These are phyloP conservation scores for Aeminium ludgeri DNA, from an alignment of 495 filamentous ascomycete genomes.

Conservation along the genomic window DNA sequence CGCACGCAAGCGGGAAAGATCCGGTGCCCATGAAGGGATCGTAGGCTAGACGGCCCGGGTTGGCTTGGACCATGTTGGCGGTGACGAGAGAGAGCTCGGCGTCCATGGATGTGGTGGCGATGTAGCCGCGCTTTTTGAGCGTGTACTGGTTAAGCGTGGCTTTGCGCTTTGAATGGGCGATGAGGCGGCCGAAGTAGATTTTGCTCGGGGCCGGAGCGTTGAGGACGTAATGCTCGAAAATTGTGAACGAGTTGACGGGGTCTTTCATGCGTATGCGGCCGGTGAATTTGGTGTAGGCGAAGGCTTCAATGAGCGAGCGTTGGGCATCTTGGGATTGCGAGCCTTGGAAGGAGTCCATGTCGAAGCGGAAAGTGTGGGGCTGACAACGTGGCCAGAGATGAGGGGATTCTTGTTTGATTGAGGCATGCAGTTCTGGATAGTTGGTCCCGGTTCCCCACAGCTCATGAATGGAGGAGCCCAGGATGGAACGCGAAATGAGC, in stretches of 20 bases:
- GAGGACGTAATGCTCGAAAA: conserved; percentile 63
- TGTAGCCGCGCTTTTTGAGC: conserved; percentile 82
- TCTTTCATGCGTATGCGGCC: conserved; percentile 59
- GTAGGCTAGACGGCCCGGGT: conserved; percentile 66
- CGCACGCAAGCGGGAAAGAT: conserved; percentile 69
- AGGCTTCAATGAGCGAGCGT: conserved; percentile 56
- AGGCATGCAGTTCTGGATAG: conserved; percentile 51
- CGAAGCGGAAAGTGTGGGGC: conserved; percentile 58
- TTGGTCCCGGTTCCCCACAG: conserved; percentile 63
- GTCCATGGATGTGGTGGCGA: conserved; percentile 94
- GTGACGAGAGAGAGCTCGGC: conserved; percentile 82
- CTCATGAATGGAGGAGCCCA: conserved; percentile 67
- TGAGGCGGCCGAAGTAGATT: conserved; percentile 53
- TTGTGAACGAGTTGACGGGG: conserved; percentile 53
- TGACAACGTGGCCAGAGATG: conserved; percentile 48
- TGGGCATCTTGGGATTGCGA: conserved; percentile 44
- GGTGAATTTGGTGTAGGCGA: conserved; percentile 57
- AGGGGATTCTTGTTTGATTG: conserved; percentile 39
- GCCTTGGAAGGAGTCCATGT: conserved; percentile 58
- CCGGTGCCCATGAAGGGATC: conserved; percentile 95
- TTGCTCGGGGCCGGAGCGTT: conserved; percentile 37
- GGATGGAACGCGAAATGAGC: conserved; percentile 59
- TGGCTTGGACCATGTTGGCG: conserved; percentile 73
- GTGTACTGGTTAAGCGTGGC: conserved; percentile 59
- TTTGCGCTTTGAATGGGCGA: conserved; percentile 42